Percentiles rank a stretch among this genome's conserved stretches.
Evolutionary conservation across 2,329 filamentous ascomycete genomes (phyloP).

Genomic region (Scedosporium dehoogii): DNA sequence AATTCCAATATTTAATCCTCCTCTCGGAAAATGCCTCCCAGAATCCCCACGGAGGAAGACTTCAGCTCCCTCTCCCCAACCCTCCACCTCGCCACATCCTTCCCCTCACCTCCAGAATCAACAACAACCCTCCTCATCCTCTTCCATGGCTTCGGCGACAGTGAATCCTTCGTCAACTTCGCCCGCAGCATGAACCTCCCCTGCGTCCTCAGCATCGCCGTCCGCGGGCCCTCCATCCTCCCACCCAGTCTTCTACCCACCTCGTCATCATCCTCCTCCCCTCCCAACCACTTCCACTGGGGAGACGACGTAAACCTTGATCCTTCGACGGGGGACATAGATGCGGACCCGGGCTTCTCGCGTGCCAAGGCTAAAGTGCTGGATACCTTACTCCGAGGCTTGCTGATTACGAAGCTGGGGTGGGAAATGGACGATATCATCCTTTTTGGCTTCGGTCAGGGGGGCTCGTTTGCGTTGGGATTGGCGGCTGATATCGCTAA

Average conservation of each 20-base stretch:
- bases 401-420: conserved; percentile 45
- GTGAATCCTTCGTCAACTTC: conserved; percentile 59
- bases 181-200: conserved; percentile 61
- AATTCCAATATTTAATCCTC: not conserved
- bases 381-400: conserved; percentile 37
- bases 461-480: conserved; percentile 51
- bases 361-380: conserved; percentile 36
- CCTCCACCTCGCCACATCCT: conserved; percentile 35
- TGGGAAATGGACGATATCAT: conserved; percentile 51
- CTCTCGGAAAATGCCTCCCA: conserved; percentile 16
- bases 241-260: conserved; percentile 55
- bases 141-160: conserved; percentile 78
- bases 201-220: conserved; percentile 64
- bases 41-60: conserved; percentile 40
- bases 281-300: conserved; percentile 45
- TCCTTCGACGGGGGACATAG: conserved; percentile 38
- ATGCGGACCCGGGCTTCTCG: conserved; percentile 52
- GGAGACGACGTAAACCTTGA: conserved; percentile 55
- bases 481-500: conserved; percentile 35
- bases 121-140: conserved; percentile 70
- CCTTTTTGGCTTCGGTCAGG: conserved; percentile 59
- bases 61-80: conserved; percentile 32
- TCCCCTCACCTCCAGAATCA: conserved; percentile 44
- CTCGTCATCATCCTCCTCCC: conserved; percentile 11
- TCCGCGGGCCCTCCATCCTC: conserved; percentile 61